These are phyloP conservation scores for Avicennia marina DNA, from an alignment of 257 asterid species.

Conservation along the genomic window DNA sequence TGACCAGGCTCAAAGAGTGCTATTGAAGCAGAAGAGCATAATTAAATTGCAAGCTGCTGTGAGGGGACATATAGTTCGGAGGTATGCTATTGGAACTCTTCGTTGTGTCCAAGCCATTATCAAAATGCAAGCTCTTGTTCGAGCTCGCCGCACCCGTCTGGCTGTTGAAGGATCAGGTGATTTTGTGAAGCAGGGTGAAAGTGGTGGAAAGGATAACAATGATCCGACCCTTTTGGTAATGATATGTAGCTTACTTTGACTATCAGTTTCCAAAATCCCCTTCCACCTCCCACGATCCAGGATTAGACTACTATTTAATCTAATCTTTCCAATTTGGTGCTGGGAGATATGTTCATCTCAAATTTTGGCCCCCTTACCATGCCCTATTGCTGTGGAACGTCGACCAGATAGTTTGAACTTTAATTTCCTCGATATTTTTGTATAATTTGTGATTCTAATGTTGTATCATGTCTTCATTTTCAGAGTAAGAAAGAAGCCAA, in stretches of 20 bases:
- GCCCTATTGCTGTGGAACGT: too few relatives aligned
- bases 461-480: conserved; percentile 19
- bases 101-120: conserved; percentile 88
- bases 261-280: too few relatives aligned
- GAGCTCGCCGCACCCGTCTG: conserved; percentile 53
- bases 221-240: conserved; percentile 12
- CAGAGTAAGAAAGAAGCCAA: conserved; percentile 47
- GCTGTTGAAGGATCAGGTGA: conserved; percentile 25
- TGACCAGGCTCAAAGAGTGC: conserved; percentile 59
- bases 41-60: conserved; percentile 88
- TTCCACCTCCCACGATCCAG: too few relatives aligned
- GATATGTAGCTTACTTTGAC: conserved; percentile 3
- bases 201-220: conserved; percentile 20
- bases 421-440: too few relatives aligned
- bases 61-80: conserved; percentile 88
- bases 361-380: too few relatives aligned
- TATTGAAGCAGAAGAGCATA: conserved; percentile 52
- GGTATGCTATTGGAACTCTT: conserved; percentile 85
- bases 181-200: conserved; percentile 25
- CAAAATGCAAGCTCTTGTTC: conserved; percentile 86
- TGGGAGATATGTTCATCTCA: too few relatives aligned
- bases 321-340: too few relatives aligned
- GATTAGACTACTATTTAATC: too few relatives aligned
- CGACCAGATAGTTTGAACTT: too few relatives aligned
- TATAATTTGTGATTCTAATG: conserved; percentile 6